Conservation (phyloP, 1,284 basidiomycete species). For the Leccinum subrobustum region DNA sequence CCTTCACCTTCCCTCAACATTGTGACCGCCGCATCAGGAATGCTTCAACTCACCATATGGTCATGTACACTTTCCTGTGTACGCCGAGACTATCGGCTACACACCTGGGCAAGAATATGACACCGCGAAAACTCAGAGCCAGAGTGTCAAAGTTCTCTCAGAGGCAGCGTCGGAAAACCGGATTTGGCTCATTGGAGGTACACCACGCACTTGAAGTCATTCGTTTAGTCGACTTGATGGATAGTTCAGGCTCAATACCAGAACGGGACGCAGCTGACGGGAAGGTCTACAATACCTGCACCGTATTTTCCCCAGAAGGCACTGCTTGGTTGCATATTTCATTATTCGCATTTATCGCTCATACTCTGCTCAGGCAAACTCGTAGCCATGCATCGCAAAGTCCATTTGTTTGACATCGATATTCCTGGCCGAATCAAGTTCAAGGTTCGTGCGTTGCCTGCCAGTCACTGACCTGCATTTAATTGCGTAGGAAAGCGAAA, state of each 20-base stretch:
- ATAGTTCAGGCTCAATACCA: constrained; percentile 77
- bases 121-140: constrained; percentile 58
- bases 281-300: constrained; percentile 90
- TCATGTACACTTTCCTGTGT: constrained; percentile 78
- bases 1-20: neutral
- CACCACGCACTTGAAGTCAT: constrained; percentile 15
- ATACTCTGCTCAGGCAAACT: constrained; percentile 60
- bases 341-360: neutral
- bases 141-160: constrained; percentile 84
- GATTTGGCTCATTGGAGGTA: constrained; percentile 91
- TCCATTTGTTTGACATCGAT: constrained; percentile 98
- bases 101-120: constrained; percentile 58
- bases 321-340: constrained; percentile 12
- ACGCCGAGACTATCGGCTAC: constrained; percentile 80
- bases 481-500: constrained; percentile 82
- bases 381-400: constrained; percentile 88
- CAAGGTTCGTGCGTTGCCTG: constrained; percentile 62
- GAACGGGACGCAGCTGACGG: constrained; percentile 67
- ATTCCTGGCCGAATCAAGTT: constrained; percentile 96
- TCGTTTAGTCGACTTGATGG: neutral
- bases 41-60: constrained; percentile 99
- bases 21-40: constrained; percentile 53
- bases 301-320: constrained; percentile 88
- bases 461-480: neutral
- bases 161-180: constrained; percentile 77